phyloP scores from a whole-genome alignment of 768 basidiomycete species.

The Auriscalpium vulgare region DNA sequence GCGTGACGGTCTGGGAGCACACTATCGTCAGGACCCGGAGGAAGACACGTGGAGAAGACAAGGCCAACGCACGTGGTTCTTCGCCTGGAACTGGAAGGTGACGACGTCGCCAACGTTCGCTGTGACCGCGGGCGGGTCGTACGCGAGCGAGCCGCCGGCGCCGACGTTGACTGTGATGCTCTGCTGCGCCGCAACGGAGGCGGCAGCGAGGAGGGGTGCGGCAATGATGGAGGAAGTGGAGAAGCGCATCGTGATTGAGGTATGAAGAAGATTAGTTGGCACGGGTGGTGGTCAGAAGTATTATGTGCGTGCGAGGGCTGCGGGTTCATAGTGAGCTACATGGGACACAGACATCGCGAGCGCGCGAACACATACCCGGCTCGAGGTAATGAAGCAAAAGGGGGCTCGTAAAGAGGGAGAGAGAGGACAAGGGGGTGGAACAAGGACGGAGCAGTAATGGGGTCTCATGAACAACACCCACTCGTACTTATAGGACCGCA shows the following conservation, averaged over 20 bases:
- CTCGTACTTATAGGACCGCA: too few species aligned
- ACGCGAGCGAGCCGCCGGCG: neutral
- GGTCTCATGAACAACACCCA: too few species aligned
- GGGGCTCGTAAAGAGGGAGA: too few species aligned
- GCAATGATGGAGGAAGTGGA: neutral
- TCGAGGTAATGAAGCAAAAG: neutral
- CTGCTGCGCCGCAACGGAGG: neutral
- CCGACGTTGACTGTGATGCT: constrained; percentile 11
- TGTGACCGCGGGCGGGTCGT: constrained; percentile 8
- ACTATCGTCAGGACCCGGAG: constrained; percentile 3
- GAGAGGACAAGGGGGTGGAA: too few species aligned
- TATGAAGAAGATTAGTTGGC: neutral
- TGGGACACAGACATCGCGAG: neutral
- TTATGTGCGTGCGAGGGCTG: neutral
- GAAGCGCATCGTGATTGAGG: constrained; percentile 8
- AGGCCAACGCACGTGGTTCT: constrained; percentile 14
- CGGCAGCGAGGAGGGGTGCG: constrained; percentile 5
- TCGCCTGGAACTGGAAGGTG: constrained; percentile 8
- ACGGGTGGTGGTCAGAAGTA: neutral
- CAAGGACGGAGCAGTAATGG: too few species aligned
- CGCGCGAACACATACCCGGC: neutral
- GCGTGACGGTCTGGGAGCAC: constrained; percentile 25
- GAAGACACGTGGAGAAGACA: constrained; percentile 10
- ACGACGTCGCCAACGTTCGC: constrained; percentile 20
- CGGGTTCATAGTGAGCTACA: neutral